Evolutionary conservation across 2,329 filamentous ascomycete species (phyloP).

Genomic region (Orbilia oligospora): DNA sequence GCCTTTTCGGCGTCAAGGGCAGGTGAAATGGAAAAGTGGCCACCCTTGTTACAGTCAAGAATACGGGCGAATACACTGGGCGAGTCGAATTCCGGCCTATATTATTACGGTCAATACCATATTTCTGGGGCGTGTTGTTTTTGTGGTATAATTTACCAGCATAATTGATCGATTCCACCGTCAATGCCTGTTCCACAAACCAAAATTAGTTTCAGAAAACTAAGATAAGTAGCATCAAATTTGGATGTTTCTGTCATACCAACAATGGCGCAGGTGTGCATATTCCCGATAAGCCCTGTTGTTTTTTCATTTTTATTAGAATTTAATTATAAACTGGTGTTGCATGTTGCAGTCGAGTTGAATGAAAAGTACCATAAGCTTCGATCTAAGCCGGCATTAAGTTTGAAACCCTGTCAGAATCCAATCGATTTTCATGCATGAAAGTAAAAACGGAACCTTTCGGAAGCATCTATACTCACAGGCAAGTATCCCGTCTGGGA

Average conservation of each 20-base stretch:
- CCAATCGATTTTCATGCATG: slow-evolving; percentile 3
- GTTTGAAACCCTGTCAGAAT: slow-evolving; percentile 2
- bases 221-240: background rate
- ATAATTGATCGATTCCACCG: slow-evolving; percentile 83
- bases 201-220: slow-evolving; percentile 20
- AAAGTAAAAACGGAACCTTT: background rate
- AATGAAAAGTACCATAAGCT: slow-evolving; percentile 49
- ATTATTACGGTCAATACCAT: slow-evolving; percentile 37
- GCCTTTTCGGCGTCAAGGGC: slow-evolving; percentile 54
- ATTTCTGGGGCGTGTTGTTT: slow-evolving; percentile 14
- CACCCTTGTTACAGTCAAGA: slow-evolving; percentile 81
- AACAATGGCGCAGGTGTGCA: slow-evolving; percentile 82
- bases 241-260: slow-evolving; percentile 66
- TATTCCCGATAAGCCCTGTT: slow-evolving; percentile 80
- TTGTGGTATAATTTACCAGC: slow-evolving; percentile 72
- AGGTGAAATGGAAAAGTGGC: slow-evolving; percentile 76
- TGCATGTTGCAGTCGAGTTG: background rate
- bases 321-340: background rate
- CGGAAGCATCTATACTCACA: slow-evolving; percentile 30
- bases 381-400: slow-evolving; percentile 37
- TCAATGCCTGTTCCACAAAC: slow-evolving; percentile 69
- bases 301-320: slow-evolving; percentile 23
- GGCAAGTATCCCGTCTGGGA: slow-evolving; percentile 59
- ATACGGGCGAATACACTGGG: slow-evolving; percentile 82
- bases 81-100: slow-evolving; percentile 82